Evolutionary conservation across 176 grass and related monocot genomes (phyloP), one percentile per base, ranked within the genome.

Genomic region (Carex cristatella): DNA sequence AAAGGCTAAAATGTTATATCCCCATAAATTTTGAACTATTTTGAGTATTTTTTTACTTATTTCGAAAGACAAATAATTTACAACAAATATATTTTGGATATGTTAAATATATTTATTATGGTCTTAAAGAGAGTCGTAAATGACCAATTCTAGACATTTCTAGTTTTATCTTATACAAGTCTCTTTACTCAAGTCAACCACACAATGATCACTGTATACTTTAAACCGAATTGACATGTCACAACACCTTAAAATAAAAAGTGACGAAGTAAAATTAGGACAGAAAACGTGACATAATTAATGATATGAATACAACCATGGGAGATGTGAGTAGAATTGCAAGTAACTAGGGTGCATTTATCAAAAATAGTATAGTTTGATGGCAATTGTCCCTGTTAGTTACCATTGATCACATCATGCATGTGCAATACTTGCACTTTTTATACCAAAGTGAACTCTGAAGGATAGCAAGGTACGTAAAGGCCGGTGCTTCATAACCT

Each of bases 391-490:
- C 35, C 55, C 63, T 69, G 87, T 84, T 83, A 76, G 83, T 77
- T 79, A 46, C 81, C 84, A 83, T 79, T 27, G 85, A 90, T 90
- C 79, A 65, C 81, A 85, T 94, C 80, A 87, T 87, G 85, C 81
- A 87, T 89, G 86, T 79, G 69, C 19, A 65, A 84, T 31, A 62
- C 48, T 85, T 61, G 23, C 61, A 35, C 49, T 57, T 64, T 64
- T 57, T 40, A 80, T 80, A 61, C 58, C 79, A 33, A 61, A 81
- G 79, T 27, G 57, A 81, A n/a, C 14, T 30, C 62, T 18, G 7
- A 81, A 81, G 53, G 15, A 32, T 63, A 7, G 57, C 57, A 64
- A 63, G 15, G 59, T 59, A 81, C 51, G 51, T 38, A 81, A 81
- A 81, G 31, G 38, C 79, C 32, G 37, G 57, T 81, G 79, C 57